Conservation (phyloP, 2,329 filamentous ascomycete genomes). For the Thielaviopsis musarum region DNA sequence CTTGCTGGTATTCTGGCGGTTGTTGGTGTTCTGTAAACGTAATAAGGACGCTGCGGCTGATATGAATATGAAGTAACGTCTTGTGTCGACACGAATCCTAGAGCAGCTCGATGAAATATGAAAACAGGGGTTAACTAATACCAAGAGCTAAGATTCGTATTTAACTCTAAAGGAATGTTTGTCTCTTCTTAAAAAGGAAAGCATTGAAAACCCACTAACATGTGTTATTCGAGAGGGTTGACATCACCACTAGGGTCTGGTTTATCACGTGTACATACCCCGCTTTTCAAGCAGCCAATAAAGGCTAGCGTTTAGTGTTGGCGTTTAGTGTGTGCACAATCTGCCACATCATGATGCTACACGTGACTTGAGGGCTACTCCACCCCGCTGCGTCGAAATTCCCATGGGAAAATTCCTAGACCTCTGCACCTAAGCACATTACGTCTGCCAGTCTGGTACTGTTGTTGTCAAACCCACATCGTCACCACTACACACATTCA, state of each 20-base stretch:
- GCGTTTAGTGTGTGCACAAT: slow-evolving; percentile 4
- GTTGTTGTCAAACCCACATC: slow-evolving; percentile 10
- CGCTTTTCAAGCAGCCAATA: background rate
- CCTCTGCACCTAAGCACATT: background rate
- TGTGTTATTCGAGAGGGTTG: background rate
- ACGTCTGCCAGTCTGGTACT: slow-evolving; percentile 9
- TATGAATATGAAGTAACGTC: no score
- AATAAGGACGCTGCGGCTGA: no score
- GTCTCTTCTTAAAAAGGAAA: background rate
- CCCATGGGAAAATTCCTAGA: slow-evolving; percentile 6
- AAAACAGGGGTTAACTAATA: background rate
- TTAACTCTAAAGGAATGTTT: background rate
- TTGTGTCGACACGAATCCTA: no score
- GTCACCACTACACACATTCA: slow-evolving; percentile 9
- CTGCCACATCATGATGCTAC: background rate
- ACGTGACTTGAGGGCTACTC: slow-evolving; percentile 7
- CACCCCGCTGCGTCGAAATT: slow-evolving; percentile 4
- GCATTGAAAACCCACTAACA: background rate
- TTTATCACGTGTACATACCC: background rate
- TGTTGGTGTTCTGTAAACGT: slow-evolving; percentile 14
- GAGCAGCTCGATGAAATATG: background rate
- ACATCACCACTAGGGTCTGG: background rate
- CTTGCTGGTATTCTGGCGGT: slow-evolving; percentile 14
- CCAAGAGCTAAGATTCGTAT: background rate
- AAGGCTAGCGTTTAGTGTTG: background rate